Evolutionary conservation across 768 basidiomycete species (phyloP), one percentile per base, ranked within the genome.

Genomic region (Psilocybe cubensis): DNA sequence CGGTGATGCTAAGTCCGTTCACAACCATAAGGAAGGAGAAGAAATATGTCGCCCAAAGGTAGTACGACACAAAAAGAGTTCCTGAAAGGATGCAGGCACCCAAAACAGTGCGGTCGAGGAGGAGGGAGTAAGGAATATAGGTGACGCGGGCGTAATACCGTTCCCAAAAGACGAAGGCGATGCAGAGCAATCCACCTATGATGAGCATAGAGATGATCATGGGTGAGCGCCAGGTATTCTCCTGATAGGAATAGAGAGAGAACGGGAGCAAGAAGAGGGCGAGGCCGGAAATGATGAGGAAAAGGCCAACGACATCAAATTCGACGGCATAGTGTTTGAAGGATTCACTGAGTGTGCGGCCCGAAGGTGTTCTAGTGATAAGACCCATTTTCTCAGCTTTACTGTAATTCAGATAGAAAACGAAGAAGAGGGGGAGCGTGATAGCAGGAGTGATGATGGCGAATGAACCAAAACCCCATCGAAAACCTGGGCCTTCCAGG

Each of bases 261-360:
- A 51, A 51, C 7, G 50, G 50, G 35, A 51, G 50, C 31, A 51
- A 38, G 50, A 51, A 51, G 10, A 51, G 50, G 11, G 50, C 50
- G 23, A 51, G 50, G 14, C 50, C 50, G 5, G 50, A 33, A 25
- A 33, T 20, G 18, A 51, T 51, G 50, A 51, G 35, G 31, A 51
- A 24, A 35, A 51, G 50, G 20, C 50, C 50, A 12, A 51, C 5
- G 5, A 40, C 7, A 17, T 51, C 50, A 40, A 51, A 51, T 23
- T 51, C 50, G 50, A 51, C 23, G 11, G 23, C 23, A 35, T 51
- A 51, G 33, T 51, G 35, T 17, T 21, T 21, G 18, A 38, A 9
- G n/a, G 33, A 51, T 17, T 51, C 9, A 33, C 21, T 38, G 4
- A 3, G 20, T 7, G 50, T 51, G 6, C 50, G 50, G 9, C 35